phyloP scores from a whole-genome alignment of 2,329 filamentous ascomycete species.

The Neofusicoccum umdonicola region DNA sequence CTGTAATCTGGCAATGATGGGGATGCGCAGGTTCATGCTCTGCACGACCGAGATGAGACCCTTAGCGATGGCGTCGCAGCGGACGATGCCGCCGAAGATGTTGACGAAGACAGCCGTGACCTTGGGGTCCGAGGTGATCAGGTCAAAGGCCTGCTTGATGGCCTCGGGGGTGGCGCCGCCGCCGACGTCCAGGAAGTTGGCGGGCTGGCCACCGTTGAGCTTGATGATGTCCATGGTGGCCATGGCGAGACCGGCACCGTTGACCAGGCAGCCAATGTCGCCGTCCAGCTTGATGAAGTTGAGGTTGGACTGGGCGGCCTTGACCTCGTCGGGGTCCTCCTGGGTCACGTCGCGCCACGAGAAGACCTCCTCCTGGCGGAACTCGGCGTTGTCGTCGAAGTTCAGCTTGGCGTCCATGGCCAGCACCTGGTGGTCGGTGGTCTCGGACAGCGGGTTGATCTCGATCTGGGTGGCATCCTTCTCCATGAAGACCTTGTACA shows the following conservation, averaged over 20 bases:
- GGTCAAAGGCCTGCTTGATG: conserved; percentile 96
- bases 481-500: conserved; percentile 98
- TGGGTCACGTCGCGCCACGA: conserved; percentile 89
- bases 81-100: conserved; percentile 98
- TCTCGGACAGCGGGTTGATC: conserved; percentile 98
- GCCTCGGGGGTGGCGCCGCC: conserved; percentile 95
- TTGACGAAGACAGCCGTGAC: conserved; percentile 99
- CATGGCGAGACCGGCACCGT: conserved; percentile 98
- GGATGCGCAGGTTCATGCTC: conserved; percentile 91
- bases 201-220: conserved; percentile 91
- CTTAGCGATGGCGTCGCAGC: conserved; percentile 95
- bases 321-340: conserved; percentile 96
- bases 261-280: conserved; percentile 98
- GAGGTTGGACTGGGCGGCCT: conserved; percentile 86
- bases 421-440: conserved; percentile 94
- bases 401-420: conserved; percentile 99
- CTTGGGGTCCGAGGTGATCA: conserved; percentile 98
- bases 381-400: conserved; percentile 98
- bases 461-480: conserved; percentile 99
- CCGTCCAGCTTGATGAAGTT: conserved; percentile 99
- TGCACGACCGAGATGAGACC: conserved; percentile 94
- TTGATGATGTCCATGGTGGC: conserved; percentile 99
- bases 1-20: conserved; percentile 95
- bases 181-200: conserved; percentile 98
- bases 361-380: conserved; percentile 96